Base-by-base conservation (phyloP, 2,329 filamentous ascomycete genomes). In the Pyricularia sp. region DNA sequence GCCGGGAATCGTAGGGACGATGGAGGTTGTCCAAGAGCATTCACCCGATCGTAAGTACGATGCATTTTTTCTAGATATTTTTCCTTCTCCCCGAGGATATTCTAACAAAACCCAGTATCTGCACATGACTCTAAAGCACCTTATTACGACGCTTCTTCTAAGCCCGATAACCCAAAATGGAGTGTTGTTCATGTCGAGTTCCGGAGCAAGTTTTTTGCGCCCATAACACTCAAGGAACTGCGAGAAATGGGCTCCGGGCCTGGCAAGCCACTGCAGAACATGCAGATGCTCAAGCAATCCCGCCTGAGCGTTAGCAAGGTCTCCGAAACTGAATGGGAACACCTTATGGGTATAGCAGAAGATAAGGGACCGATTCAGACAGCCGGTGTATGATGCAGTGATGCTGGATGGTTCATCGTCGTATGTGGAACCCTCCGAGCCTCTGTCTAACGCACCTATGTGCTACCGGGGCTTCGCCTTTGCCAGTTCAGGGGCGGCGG, bases 131-230 rank as follows among this genome's bases (percentile, higher is more conserved):
- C 84, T 19, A 79, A 82, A 61, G 84, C 88, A 65, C 88, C 91
- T 0, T 97, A 97, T 76, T 96, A 92, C 73, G 94, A 97, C 72
- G 77, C 87, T 1, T 88, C 88, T 64, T 91, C 89, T 1, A 86
- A 84, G 68, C 79, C 83, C 64, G 80, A 84, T 1, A 84, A 87
- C 63, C 89, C 88, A 0, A 90, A 87, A 71, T 99, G 94, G 94
- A 90, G 87, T 64, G 84, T 94, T 22, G 94, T 97, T 1, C 89
- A 96, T 67, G 93, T 97, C 62, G 83, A 88, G 71, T 97, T 96
- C 73, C 86, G 89, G 65, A 87, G 86, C 73, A 97, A 96, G 75
- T 92, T 97, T 70, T 79, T 81, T 1, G 81, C 85, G 16, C 83
- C 86, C 0, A 83, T 97, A 65, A 82, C 82, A 5, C 81, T 97